Evolutionary conservation across 805 yeast species (phyloP).

Genomic region (Phaffomyces opuntiae): DNA sequence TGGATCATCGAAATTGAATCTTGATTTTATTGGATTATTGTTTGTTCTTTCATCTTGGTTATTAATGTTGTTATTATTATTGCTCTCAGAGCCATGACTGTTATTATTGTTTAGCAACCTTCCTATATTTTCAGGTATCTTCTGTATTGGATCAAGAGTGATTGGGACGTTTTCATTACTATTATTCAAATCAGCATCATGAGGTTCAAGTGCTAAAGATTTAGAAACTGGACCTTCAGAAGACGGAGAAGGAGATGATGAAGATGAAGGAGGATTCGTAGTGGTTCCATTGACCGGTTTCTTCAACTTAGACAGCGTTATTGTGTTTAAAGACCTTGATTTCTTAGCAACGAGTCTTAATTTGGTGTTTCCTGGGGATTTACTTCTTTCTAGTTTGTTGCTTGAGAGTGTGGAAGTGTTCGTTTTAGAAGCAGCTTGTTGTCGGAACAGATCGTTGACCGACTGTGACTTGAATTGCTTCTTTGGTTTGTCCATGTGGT

Average conservation of each 20-base stretch:
- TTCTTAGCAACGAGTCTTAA: slow-evolving; percentile 18
- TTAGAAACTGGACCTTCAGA: neutral
- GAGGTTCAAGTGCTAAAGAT: neutral
- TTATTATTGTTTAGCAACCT: slow-evolving; percentile 1
- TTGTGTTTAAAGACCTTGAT: slow-evolving; percentile 2
- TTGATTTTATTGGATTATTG: slow-evolving; percentile 3
- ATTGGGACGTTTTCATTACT: too few relatives aligned
- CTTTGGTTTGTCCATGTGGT: slow-evolving; percentile 15
- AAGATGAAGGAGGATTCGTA: neutral
- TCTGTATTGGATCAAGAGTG: slow-evolving; percentile 4
- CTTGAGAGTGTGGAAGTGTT: neutral
- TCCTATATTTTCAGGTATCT: slow-evolving; percentile 4
- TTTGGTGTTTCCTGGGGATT: slow-evolving; percentile 15
- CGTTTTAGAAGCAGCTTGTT: slow-evolving; percentile 8
- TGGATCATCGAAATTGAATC: slow-evolving; percentile 4
- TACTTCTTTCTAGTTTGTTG: slow-evolving; percentile 7
- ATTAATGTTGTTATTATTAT: neutral
- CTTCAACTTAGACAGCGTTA: slow-evolving; percentile 3
- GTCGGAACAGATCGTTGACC: slow-evolving; percentile 22
- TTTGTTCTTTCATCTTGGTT: neutral
- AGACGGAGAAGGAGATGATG: neutral
- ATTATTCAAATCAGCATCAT: too few relatives aligned
- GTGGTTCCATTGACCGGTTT: neutral
- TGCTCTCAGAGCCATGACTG: slow-evolving; percentile 3
- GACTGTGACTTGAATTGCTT: slow-evolving; percentile 25